These are phyloP conservation scores for Acacia melanoxylon DNA, from an alignment of 306 rosid species.

Conservation along the genomic window DNA sequence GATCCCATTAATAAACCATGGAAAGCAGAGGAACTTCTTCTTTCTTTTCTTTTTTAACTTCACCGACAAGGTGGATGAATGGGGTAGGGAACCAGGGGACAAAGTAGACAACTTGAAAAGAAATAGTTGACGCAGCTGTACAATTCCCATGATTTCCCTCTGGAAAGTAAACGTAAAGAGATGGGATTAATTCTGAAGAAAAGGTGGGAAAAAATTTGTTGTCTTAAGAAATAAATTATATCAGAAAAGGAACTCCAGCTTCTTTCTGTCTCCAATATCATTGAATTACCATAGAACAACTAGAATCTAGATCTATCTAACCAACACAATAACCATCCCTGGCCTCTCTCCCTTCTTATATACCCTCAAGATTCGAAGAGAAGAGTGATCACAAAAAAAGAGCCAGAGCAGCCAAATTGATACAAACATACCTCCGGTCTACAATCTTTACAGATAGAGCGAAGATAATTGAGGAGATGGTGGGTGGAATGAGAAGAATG, in stretches of 20 bases:
- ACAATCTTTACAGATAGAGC: slow-evolving; percentile 81
- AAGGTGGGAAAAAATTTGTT: slow-evolving; percentile 7
- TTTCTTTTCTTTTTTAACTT: neutral
- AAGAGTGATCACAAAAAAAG: neutral
- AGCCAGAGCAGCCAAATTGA: neutral
- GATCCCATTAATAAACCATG: neutral
- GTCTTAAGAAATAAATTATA: neutral
- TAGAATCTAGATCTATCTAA: slow-evolving; percentile 49
- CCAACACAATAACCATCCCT: slow-evolving; percentile 9
- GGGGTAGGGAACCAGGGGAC: slow-evolving; percentile 7
- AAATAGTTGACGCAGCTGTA: slow-evolving; percentile 40
- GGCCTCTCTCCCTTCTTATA: neutral
- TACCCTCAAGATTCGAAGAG: neutral
- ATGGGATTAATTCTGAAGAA: slow-evolving; percentile 37
- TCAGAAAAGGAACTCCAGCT: neutral
- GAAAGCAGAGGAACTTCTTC: neutral
- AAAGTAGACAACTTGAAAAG: slow-evolving; percentile 26
- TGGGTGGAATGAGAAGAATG: slow-evolving; percentile 49
- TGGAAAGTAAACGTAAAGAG: slow-evolving; percentile 41
- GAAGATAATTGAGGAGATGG: slow-evolving; percentile 71
- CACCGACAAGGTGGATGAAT: neutral
- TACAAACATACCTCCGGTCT: slow-evolving; percentile 70
- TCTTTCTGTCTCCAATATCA: slow-evolving; percentile 12
- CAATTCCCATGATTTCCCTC: slow-evolving; percentile 25
- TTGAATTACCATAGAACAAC: slow-evolving; percentile 4